Base-by-base conservation (phyloP, 2,329 filamentous ascomycete species). In the Penicillium concentricum region DNA sequence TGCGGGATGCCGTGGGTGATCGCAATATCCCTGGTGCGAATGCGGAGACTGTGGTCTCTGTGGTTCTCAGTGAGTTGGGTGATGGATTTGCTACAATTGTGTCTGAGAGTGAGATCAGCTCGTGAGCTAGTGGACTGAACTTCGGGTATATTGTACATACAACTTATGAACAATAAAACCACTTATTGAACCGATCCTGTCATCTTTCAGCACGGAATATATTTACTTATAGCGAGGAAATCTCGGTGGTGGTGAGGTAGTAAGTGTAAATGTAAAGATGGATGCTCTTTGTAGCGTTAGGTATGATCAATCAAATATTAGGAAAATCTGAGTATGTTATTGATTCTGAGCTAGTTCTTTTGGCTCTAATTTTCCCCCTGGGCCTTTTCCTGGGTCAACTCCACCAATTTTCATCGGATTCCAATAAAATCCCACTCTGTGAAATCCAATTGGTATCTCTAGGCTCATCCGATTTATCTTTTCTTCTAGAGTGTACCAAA, bases 61-160 rank as follows among this genome's bases (percentile, higher is more conserved):
- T 82, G 58, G 78, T 77, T 2, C 70, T 89, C 62, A 76, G 78
- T 6, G 86, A 89, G 71, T 72, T 89, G 67, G 83, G 66, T 0
- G 87, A 89, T 78, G 81, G 78, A 1, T 87, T 88, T 71, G 86
- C 78, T 0, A 88, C 84, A 0, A 76, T 88, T 7, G 74, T 88
- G 0, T 74, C 79, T 61, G 80, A 39, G 10, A 26, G 39, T 30
- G 44, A 54, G 26, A 49, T 54, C 13, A 32, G 37, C 37, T 20
- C 10, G 5, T 39, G 37, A 39, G 20, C 4, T 39, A 8, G 18
- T 22, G 12, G 37, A 10, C 4, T 45, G 30, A 18, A 45, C 4
- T 12, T 20, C 5, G 7, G 12, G 13, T 32, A 1, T 32, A 6
- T 32, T 20, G 0, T 30, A 32, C n/a, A 22, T 22, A 32, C 10